These are phyloP conservation scores for Phlebiopsis flavidoalba DNA, from an alignment of 768 basidiomycete species.

Conservation along the genomic window DNA sequence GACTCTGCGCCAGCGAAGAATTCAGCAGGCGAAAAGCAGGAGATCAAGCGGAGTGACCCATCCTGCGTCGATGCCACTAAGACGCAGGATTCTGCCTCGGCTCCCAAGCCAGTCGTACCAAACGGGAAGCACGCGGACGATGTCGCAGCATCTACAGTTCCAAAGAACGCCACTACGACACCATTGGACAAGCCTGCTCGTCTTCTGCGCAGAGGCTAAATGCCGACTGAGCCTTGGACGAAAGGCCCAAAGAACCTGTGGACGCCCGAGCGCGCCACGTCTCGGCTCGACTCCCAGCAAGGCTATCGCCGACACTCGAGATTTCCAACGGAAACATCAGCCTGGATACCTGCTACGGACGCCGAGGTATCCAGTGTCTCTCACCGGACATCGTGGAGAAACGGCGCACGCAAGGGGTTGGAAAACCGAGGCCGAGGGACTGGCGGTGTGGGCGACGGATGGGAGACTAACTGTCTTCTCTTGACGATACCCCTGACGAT, in stretches of 20 bases:
- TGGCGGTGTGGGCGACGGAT: constrained; percentile 21
- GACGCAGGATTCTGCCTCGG: no score
- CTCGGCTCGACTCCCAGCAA: not conserved
- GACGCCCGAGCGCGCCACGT: not conserved
- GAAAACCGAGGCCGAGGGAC: constrained; percentile 26
- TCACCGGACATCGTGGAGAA: constrained; percentile 19
- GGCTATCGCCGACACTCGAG: constrained; percentile 8
- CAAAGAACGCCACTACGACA: no score
- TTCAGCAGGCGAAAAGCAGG: no score
- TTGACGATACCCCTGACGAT: constrained; percentile 1
- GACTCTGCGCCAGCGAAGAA: no score
- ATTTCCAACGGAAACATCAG: constrained; percentile 20
- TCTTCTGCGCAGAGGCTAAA: not conserved
- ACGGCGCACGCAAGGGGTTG: constrained; percentile 24
- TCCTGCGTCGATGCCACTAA: no score
- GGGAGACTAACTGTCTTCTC: not conserved
- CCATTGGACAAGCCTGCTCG: not conserved
- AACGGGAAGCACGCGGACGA: no score
- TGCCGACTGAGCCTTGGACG: not conserved
- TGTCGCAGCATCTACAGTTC: no score
- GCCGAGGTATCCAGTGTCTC: constrained; percentile 25
- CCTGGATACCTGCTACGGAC: constrained; percentile 22
- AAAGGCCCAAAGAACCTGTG: not conserved
- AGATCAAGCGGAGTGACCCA: no score
- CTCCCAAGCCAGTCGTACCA: no score